Base-by-base conservation (phyloP, 768 basidiomycete species). In the Tephrocybe sp. region DNA sequence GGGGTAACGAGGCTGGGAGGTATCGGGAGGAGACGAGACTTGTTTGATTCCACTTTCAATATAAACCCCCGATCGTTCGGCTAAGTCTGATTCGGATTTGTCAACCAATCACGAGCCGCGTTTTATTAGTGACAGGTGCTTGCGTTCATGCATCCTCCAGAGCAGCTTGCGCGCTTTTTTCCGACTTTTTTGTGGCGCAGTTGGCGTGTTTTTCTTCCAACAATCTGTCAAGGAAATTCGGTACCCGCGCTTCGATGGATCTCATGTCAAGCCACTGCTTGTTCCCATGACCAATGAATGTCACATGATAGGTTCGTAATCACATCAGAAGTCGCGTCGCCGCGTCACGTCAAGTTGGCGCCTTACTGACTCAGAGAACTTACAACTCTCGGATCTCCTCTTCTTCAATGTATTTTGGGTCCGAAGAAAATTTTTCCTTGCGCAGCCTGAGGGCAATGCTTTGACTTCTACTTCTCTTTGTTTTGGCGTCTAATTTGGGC, bases 41-140 rank as follows among this genome's bases (percentile, higher is more conserved):
- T n/a, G 42, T 41, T 52, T 54, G 52, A 41, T 37, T 54, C 52
- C 38, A 54, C 53, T 49, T 54, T 31, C 28, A 44, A 48, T 47
- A 47, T 47, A 41, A 39, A 53, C 19, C 26, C 47, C 51, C 39
- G 31, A 28, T 16, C 25, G 28, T 25, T 46, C 51, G 49, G 39
- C n/a, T 42, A 37, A 45, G n/a, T n/a, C n/a, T n/a, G n/a, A n/a
- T n/a, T n/a, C 28, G 21, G 44, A 46, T 55, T 55, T 54, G 51
- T 55, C 54, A 60, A 54, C 56, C 56, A 60, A 58, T 60, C 56
- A 60, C 54, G 53, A 47, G 47, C 43, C 24, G 35, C 31, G 47
- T 24, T 52, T 57, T 52, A 53, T 52, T 49, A 53, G 32, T 9
- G 26, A 51, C 50, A 47, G 37, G 45, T 51, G 44, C 22, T 30